Conservation (phyloP, 202 grass and related monocot genomes). For the Panicum virgatum region DNA sequence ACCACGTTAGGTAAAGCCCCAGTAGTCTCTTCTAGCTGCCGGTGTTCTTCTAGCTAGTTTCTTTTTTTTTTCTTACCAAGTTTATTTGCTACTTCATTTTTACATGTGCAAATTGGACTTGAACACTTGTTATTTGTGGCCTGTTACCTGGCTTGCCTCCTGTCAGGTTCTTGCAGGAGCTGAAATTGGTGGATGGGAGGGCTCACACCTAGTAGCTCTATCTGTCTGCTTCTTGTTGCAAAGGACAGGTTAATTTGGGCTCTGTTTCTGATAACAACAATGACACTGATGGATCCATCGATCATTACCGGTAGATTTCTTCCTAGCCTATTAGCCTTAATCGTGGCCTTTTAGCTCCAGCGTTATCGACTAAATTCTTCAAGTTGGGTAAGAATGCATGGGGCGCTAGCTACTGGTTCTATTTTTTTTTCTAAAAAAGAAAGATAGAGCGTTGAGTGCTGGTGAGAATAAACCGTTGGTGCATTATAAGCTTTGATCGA, state of each 20-base stretch:
- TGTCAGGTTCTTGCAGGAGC: neutral
- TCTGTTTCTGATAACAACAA: conserved; percentile 16
- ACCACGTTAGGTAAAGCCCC: conserved; percentile 22
- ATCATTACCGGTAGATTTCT: neutral
- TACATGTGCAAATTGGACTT: neutral
- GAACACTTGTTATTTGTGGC: neutral
- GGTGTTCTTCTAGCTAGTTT: neutral
- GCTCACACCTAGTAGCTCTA: conserved; percentile 1
- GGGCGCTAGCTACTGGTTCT: neutral
- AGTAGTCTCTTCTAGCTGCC: neutral
- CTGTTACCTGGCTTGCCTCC: neutral
- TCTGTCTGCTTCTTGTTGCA: conserved; percentile 6
- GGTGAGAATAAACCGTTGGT: neutral
- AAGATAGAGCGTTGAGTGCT: neutral
- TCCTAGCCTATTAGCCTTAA: neutral
- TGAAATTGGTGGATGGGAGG: neutral
- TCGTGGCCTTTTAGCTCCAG: neutral
- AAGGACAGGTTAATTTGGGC: neutral
- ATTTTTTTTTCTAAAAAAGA: neutral
- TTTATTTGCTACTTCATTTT: neutral
- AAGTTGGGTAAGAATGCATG: conserved; percentile 14
- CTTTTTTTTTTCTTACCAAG: neutral
- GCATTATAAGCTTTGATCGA: conserved; percentile 9
- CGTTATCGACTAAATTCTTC: neutral
- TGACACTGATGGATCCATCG: conserved; percentile 24